Conservation (phyloP, 345 rosid genomes). For the Diplotaxis tenuifolia region DNA sequence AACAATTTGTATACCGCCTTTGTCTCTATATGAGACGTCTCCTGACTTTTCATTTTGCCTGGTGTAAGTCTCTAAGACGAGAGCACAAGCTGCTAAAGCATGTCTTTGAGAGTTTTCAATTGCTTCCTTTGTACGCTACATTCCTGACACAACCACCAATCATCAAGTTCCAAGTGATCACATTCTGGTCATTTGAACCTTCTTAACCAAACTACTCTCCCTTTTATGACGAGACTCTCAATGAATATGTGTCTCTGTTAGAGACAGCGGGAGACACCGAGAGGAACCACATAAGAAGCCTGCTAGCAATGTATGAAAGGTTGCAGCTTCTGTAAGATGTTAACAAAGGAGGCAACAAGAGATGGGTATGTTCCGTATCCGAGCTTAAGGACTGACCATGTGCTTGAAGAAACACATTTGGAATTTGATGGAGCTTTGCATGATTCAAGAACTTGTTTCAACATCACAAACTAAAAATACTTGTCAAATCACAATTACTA, state of each 20-base stretch:
- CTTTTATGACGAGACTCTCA: slow-evolving; percentile 47
- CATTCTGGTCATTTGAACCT: slow-evolving; percentile 50
- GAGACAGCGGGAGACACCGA: slow-evolving; percentile 38
- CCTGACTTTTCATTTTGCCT: too few relatives aligned
- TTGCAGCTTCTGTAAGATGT: slow-evolving; percentile 50
- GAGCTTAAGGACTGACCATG: slow-evolving; percentile 57
- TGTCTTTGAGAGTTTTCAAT: slow-evolving; percentile 41
- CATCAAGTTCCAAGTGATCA: slow-evolving; percentile 75
- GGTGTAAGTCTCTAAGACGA: slow-evolving; percentile 52
- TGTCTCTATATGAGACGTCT: slow-evolving; percentile 70
- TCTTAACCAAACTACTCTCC: slow-evolving; percentile 52
- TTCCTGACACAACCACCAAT: slow-evolving; percentile 65
- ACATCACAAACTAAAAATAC: background rate
- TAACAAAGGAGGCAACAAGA: slow-evolving; percentile 43
- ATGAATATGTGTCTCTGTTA: slow-evolving; percentile 46
- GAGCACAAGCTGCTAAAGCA: slow-evolving; percentile 70
- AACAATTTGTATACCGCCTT: slow-evolving; percentile 53
- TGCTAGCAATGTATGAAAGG: slow-evolving; percentile 35
- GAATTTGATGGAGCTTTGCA: slow-evolving; percentile 45
- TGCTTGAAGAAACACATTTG: slow-evolving; percentile 41
- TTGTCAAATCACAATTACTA: background rate
- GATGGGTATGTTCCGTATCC: slow-evolving; percentile 63
- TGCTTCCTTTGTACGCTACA: slow-evolving; percentile 54
- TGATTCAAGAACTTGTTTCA: slow-evolving; percentile 46
- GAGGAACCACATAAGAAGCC: slow-evolving; percentile 43